These are phyloP conservation scores for Picea sitchensis DNA, from an alignment of 75 land plant genomes.

Conservation along the genomic window DNA sequence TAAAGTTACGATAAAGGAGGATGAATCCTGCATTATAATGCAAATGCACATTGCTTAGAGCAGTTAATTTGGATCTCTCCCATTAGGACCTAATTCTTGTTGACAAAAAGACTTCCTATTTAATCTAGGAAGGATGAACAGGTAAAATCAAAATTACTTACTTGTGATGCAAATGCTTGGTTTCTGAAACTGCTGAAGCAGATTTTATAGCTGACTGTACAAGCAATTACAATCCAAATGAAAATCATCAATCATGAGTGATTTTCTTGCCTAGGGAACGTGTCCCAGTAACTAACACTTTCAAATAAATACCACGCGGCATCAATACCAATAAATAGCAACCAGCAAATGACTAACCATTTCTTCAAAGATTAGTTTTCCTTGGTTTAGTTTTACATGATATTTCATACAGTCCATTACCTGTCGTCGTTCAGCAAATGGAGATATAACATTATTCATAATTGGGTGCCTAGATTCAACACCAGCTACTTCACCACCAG, in stretches of 20 bases:
- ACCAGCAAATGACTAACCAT: background rate
- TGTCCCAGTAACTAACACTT: background rate
- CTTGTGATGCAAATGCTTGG: background rate
- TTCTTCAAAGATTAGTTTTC: background rate
- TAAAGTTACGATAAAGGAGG: background rate
- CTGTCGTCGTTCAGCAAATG: background rate
- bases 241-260: background rate
- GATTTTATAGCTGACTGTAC: background rate
- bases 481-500: constrained; percentile 3
- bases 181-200: background rate
- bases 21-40: background rate
- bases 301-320: background rate
- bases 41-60: background rate
- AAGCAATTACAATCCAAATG: background rate
- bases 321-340: background rate
- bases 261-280: background rate
- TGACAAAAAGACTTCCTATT: background rate
- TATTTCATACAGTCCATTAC: background rate
- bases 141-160: background rate
- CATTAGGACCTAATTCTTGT: background rate
- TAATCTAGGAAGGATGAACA: background rate
- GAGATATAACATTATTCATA: background rate
- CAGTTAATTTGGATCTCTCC: background rate
- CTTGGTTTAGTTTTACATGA: background rate
- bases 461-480: background rate